Conservation (phyloP, 169 alveolate species). For the Perkinsus olseni region DNA sequence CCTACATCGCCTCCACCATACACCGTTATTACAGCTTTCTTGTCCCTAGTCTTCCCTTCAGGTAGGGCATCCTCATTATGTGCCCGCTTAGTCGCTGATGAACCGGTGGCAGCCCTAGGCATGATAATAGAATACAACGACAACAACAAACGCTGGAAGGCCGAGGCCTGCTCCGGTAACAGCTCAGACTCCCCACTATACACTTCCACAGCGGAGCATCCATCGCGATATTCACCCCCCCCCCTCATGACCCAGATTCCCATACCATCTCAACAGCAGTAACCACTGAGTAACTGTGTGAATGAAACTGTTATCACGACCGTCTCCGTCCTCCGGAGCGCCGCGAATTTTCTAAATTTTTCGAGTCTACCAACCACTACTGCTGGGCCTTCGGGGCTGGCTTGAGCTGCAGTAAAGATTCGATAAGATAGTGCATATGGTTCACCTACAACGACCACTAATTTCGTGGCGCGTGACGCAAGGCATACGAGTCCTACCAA, state of each 20-base stretch:
- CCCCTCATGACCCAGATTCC: too few species aligned
- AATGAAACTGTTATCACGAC: too few species aligned
- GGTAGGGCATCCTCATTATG: background rate
- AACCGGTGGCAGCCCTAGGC: background rate
- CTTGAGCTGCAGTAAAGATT: background rate
- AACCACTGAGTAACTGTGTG: too few species aligned
- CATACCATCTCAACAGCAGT: too few species aligned
- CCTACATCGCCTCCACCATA: background rate
- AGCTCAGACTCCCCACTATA: too few species aligned
- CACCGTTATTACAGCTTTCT: background rate
- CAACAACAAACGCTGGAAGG: background rate
- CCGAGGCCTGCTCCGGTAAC: too few species aligned
- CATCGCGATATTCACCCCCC: too few species aligned
- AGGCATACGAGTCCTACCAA: constrained; percentile 17
- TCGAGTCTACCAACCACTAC: background rate
- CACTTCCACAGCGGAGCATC: too few species aligned
- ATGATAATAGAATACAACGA: background rate
- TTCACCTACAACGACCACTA: background rate
- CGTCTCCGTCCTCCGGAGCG: too few species aligned
- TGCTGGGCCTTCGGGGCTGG: background rate
- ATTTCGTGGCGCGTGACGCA: background rate
- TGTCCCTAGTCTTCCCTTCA: background rate
- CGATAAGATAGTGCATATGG: background rate
- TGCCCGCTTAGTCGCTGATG: background rate
- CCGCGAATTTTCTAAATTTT: background rate